Base-by-base conservation (phyloP, 768 basidiomycete species). In the Cyclocybe aegerita region DNA sequence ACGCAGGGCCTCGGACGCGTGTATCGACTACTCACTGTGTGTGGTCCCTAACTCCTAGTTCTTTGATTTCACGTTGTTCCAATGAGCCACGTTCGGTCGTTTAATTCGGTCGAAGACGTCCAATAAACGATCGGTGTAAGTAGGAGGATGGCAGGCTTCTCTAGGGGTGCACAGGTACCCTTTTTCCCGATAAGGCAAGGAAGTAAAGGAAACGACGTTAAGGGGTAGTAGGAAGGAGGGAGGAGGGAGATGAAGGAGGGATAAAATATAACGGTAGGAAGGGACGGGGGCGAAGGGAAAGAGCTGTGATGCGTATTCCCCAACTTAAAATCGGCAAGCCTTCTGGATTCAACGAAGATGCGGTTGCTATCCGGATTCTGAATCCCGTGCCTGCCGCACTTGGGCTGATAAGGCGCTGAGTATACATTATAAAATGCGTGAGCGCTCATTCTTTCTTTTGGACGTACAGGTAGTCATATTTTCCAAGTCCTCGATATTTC, bases 351-450 rank as follows among this genome's bases (percentile, higher is more conserved):
- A 56, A 51, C 55, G 58, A 55, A 50, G 58, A 50, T 60, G 56
- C 55, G 50, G 58, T 60, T 54, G 55, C 52, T 39, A 52, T 42
- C 23, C 23, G 23, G 23, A 23, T 23, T 23, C 50, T 49, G 53
- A 60, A 60, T 60, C 58, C 58, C 58, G 58, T 56, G 47, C 50
- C 55, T 56, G 53, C 58, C 58, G 58, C 55, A 56, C 11, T 46
- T 38, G 12, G 40, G 17, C 7, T 16, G 12, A 10, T 23, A 4
- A n/a, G 10, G 10, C 40, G 17, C 17, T 12, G 11, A 42, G 14
- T 42, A 48, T 43, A 48, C 47, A 48, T 41, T 43, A 42, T 46
- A 16, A 4, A 4, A 3, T 37, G 11, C 2, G 5, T 34, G 45
- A 23, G 11, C 23, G 36, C n/a, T 36, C 45, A 15, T 16, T 37